Evolutionary conservation across 2,329 filamentous ascomycete genomes (phyloP), one percentile per base, ranked within the genome.

Genomic region (Epichloe aotearoae): DNA sequence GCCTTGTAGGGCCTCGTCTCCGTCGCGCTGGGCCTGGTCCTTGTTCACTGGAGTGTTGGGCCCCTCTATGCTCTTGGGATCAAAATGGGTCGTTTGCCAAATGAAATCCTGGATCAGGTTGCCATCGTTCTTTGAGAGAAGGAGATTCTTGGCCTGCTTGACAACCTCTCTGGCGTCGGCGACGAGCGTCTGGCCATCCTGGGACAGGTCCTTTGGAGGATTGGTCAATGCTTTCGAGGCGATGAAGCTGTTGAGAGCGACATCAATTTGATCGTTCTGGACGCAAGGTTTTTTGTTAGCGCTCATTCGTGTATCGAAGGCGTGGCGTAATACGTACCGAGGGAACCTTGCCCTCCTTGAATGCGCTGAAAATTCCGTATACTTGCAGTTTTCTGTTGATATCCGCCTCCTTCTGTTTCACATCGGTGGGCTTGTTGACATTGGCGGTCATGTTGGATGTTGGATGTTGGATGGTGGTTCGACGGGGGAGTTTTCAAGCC

Each of bases 21-120:
- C 88, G 64, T 98, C 88, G 63, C 91, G 83, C 69, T 85, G 81
- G 26, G 86, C 87, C 2, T 78, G 77, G 1, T 86, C 82, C 72
- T 88, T 94, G 63, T 81, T 77, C 46, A 95, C 60, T 0, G 88
- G 84, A 1, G 80, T 77, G 51, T 75, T 73, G 3, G 88, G 86
- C 1, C 74, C 68, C 52, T 70, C 66, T 26, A 87, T 75, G 48
- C 77, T 73, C 60, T 75, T 82, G 52, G 79, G 71, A 49, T 82
- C 79, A 55, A 93, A 82, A 45, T 86, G 77, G 63, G 88, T 82
- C 0, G 89, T 90, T 64, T 95, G 86, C 85, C 87, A 98, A 69
- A 97, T 88, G 69, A 98, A 97, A 62, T 98, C 90, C 64, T 98
- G 93, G 19, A 98, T 73, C 52, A 97, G 71, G 62, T 98, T 89